phyloP scores from a whole-genome alignment of 768 basidiomycete species.

The Boletus pseudo-olivaceus region DNA sequence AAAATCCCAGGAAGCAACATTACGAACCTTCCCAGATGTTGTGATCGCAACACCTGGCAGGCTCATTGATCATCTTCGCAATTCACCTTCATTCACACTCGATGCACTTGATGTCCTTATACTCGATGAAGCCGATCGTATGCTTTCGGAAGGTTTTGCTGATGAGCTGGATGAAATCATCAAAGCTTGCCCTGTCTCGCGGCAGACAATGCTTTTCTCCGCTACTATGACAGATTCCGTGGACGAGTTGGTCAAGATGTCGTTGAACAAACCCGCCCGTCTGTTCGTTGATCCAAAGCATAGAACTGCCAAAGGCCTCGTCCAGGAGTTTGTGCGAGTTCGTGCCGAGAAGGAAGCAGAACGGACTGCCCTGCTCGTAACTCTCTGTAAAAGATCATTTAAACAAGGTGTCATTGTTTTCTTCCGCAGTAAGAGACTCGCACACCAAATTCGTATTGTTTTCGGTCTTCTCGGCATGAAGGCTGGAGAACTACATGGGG shows the following conservation, averaged over 20 bases:
- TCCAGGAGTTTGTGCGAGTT: constrained; percentile 95
- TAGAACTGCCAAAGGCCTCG: constrained; percentile 76
- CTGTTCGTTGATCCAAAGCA: constrained; percentile 95
- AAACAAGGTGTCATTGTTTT: constrained; percentile 85
- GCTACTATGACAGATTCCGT: constrained; percentile 99
- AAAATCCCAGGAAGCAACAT: constrained; percentile 82
- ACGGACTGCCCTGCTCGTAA: constrained; percentile 69
- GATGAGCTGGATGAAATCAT: constrained; percentile 95
- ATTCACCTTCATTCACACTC: constrained; percentile 89
- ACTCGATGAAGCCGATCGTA: constrained; percentile 96
- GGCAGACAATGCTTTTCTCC: constrained; percentile 98
- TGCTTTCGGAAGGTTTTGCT: constrained; percentile 93
- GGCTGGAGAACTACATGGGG: constrained; percentile 91
- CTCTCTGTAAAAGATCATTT: constrained; percentile 88
- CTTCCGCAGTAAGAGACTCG: constrained; percentile 93
- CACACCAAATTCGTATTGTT: constrained; percentile 94
- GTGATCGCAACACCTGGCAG: constrained; percentile 97
- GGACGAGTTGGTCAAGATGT: constrained; percentile 89
- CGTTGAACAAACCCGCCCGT: constrained; percentile 87
- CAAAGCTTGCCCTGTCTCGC: constrained; percentile 77
- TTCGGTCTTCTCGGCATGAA: constrained; percentile 88
- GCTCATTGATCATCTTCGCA: constrained; percentile 95
- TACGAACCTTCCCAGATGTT: constrained; percentile 88
- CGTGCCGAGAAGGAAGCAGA: constrained; percentile 75
- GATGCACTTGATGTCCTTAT: constrained; percentile 92